Percentiles rank a stretch among this genome's conserved stretches.
Conservation (phyloP, 129 eudicot species). For the Centaurea solstitialis region DNA sequence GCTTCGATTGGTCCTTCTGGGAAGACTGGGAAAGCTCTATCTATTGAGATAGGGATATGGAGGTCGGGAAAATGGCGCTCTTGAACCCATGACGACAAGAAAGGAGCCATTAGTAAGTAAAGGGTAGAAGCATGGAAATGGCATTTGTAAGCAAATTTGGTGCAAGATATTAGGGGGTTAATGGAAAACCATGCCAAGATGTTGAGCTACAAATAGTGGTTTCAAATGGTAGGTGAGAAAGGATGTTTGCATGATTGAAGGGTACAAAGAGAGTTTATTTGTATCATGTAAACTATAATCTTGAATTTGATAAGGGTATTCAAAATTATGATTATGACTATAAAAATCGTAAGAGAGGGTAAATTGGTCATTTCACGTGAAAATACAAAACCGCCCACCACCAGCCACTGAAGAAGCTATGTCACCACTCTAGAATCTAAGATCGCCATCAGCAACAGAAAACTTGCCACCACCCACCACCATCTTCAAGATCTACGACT, state of each 20-base stretch:
- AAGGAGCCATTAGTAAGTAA: constrained; percentile 52
- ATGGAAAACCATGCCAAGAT: constrained; percentile 43
- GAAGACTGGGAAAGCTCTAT: constrained; percentile 37
- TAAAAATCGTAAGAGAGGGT: background rate
- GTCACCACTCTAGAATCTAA: too few relatives aligned
- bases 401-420: too few relatives aligned
- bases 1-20: constrained; percentile 50
- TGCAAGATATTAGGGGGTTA: constrained; percentile 16
- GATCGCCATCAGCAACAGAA: background rate
- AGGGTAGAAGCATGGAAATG: constrained; percentile 23
- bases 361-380: background rate
- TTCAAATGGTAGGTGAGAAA: constrained; percentile 36
- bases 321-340: background rate
- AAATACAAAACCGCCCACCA: background rate
- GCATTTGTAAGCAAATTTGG: constrained; percentile 48
- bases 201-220: constrained; percentile 40
- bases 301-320: background rate
- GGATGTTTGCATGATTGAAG: constrained; percentile 34
- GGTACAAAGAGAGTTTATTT: constrained; percentile 26
- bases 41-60: constrained; percentile 61
- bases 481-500: background rate
- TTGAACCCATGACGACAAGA: constrained; percentile 51
- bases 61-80: constrained; percentile 68
- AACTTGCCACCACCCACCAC: background rate
- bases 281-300: background rate